A percentile compares a stretch with the other conserved stretches of the same genome.
These are phyloP conservation scores for Sugiyamaella sp. DNA, from an alignment of 1,139 yeast genomes.

Conservation along the genomic window DNA sequence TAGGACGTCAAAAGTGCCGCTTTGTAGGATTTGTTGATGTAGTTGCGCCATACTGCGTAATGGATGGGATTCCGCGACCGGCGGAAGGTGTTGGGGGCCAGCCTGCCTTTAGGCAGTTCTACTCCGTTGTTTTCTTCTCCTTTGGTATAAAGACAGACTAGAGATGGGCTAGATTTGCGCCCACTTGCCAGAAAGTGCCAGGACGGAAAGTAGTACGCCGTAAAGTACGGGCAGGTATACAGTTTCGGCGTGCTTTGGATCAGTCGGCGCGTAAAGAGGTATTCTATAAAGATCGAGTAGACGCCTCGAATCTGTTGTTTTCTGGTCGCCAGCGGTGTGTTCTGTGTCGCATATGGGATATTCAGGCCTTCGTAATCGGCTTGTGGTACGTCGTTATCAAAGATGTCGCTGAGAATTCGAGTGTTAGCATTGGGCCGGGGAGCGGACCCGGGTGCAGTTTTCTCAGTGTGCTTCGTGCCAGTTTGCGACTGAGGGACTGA, in stretches of 20 bases:
- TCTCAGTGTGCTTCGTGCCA: too few relatives aligned
- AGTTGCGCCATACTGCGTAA: slow-evolving; percentile 46
- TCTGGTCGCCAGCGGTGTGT: slow-evolving; percentile 28
- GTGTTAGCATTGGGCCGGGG: background rate
- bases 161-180: slow-evolving; percentile 56
- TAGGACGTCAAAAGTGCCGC: slow-evolving; percentile 41
- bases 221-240: slow-evolving; percentile 26
- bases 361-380: slow-evolving; percentile 16
- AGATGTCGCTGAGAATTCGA: background rate
- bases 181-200: slow-evolving; percentile 49
- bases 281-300: slow-evolving; percentile 29
- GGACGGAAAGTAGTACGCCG: slow-evolving; percentile 48
- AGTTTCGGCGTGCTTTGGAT: slow-evolving; percentile 26
- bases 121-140: slow-evolving; percentile 39
- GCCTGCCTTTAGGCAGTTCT: slow-evolving; percentile 12
- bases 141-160: slow-evolving; percentile 34
- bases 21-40: slow-evolving; percentile 49
- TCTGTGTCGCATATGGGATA: slow-evolving; percentile 30
- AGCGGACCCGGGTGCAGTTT: too few relatives aligned
- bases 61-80: slow-evolving; percentile 45
- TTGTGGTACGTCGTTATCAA: background rate
- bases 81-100: slow-evolving; percentile 19
- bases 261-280: slow-evolving; percentile 27
- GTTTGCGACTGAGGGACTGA: too few relatives aligned
- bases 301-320: slow-evolving; percentile 36